Evolutionary conservation across 176 grass and related monocot species (phyloP), one percentile per base, ranked within the genome.

Genomic region (Luzula sylvatica): DNA sequence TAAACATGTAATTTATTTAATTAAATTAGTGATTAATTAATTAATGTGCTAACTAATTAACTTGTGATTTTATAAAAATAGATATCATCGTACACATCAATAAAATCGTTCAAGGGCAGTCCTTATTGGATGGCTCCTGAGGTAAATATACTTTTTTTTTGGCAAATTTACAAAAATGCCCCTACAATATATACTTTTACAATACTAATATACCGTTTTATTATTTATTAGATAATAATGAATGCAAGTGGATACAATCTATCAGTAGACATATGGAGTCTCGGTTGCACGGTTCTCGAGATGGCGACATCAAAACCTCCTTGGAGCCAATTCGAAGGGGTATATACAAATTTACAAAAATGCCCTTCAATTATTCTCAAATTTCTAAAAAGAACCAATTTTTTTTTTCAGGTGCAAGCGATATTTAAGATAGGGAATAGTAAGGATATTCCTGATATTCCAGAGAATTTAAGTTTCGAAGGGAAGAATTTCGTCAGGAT

Each of bases 341-440:
- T 98, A 53, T 59, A 46, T 41, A 23, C 8, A 28, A 45, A 35
- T 39, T 6, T 18, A 3, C 30, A 35, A 35, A 35, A 35, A 2
- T 7, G 30, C 30, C 30, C 9, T 9, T 35, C 5, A 4, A 35
- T 35, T 35, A 35, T 35, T 35, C 30, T 2, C 7, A 35, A 35
- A 35, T 35, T 35, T 4, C 30, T 7, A 35, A 35, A 35, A 35
- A 35, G 30, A 4, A 4, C 30, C 30, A 7, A 35, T 32, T 4
- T 35, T 35, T 1, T 35, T 35, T 70, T 23, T 26, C 75, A 98
- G 93, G 93, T 98, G 11, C 81, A 85, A 49, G 93, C 93, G 38
- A 98, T 98, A 80, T 98, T 98, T 65, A 98, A 98, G 72, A 98
- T 98, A 44, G 93, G 86, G 13, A 98, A 98, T 60, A 98, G 93